Conservation (phyloP, 2,329 filamentous ascomycete genomes). For the Fusarium udum region DNA sequence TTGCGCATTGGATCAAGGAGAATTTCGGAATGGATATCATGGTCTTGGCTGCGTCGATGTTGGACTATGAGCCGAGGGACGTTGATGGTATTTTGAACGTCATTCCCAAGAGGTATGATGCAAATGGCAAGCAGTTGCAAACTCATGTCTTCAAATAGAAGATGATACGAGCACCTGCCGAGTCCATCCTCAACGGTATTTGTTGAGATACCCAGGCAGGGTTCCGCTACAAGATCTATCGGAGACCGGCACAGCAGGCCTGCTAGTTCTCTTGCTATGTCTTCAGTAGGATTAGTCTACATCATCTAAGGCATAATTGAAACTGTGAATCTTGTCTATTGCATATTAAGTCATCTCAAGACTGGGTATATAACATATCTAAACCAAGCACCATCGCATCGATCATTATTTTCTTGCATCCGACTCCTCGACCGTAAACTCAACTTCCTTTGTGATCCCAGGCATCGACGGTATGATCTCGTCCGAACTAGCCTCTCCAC, state of each 20-base stretch:
- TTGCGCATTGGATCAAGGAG: conserved; percentile 52
- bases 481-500: conserved; percentile 33
- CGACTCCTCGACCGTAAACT: conserved; percentile 30
- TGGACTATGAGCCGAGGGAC: conserved; percentile 51
- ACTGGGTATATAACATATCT: neutral
- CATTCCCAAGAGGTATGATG: conserved; percentile 43
- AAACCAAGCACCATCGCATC: too few relatives aligned
- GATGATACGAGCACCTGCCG: accelerated
- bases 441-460: conserved; percentile 32
- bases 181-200: accelerated
- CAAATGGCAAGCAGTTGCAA: conserved; percentile 44
- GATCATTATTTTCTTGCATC: neutral
- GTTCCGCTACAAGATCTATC: too few relatives aligned
- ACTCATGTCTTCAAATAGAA: conserved; percentile 25
- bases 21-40: conserved; percentile 46
- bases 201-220: accelerated
- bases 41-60: conserved; percentile 10
- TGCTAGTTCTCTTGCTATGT: too few relatives aligned
- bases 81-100: conserved; percentile 44
- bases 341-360: neutral
- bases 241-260: too few relatives aligned
- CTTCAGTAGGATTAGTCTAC: too few relatives aligned
- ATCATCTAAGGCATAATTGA: neutral
- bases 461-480: conserved; percentile 24
- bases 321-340: neutral